A percentile compares a stretch with the other conserved stretches of the same genome.
These are phyloP conservation scores for Peniophora sp. DNA, from an alignment of 1,284 basidiomycete species.

Conservation along the genomic window DNA sequence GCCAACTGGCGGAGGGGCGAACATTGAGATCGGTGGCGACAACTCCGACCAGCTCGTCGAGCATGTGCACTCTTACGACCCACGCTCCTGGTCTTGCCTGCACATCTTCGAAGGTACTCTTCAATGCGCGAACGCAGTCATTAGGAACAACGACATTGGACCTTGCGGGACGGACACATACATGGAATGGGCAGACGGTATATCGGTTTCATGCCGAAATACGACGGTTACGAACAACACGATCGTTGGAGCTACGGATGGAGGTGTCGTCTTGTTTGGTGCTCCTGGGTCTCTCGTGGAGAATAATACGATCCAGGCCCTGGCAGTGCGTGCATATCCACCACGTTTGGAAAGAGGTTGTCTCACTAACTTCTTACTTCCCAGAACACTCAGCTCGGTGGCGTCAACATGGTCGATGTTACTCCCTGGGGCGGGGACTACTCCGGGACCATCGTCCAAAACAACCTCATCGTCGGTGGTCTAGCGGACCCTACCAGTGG, in stretches of 20 bases:
- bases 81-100: slow-evolving; percentile 69
- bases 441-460: slow-evolving; percentile 56
- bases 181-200: slow-evolving; percentile 80
- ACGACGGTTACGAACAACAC: slow-evolving; percentile 65
- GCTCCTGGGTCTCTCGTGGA: slow-evolving; percentile 69
- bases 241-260: slow-evolving; percentile 71
- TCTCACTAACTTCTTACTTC: neutral
- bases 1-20: slow-evolving; percentile 54
- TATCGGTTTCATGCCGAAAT: slow-evolving; percentile 68
- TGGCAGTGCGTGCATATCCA: slow-evolving; percentile 35
- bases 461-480: slow-evolving; percentile 66
- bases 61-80: slow-evolving; percentile 62
- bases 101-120: slow-evolving; percentile 62
- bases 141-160: slow-evolving; percentile 78
- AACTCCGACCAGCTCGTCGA: slow-evolving; percentile 63
- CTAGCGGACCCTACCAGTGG: slow-evolving; percentile 44
- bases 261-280: slow-evolving; percentile 81
- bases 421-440: slow-evolving; percentile 70
- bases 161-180: slow-evolving; percentile 61
- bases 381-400: slow-evolving; percentile 66
- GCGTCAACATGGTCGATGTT: slow-evolving; percentile 79
- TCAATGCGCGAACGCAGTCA: slow-evolving; percentile 52
- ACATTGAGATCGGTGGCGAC: slow-evolving; percentile 72
- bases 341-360: too few species aligned
- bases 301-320: slow-evolving; percentile 67